Base-by-base conservation (phyloP, 768 basidiomycete species). In the Tricholoma saponaceum region DNA sequence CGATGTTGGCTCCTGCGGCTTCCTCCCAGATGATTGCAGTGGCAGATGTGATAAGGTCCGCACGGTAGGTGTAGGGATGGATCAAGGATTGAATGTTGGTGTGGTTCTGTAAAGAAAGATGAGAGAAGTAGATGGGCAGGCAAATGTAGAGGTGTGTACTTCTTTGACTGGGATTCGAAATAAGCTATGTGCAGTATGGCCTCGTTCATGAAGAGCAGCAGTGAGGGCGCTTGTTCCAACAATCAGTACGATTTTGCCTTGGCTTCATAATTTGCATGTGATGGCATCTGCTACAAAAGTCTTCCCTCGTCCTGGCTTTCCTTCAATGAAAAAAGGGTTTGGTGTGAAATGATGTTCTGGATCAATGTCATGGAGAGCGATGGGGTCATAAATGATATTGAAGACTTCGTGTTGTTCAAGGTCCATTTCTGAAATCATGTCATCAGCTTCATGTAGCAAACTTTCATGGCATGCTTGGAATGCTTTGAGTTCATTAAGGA, bases 221-320 rank as follows among this genome's bases (percentile, higher is more conserved):
- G 59, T 56, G n/a, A 60, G 44, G 6, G 59, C 59, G 25, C 35
- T 51, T 5, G 59, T 56, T 13, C 44, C 58, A 51, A 57, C 51
- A 28, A 33, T 52, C 10, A 60, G 49, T 16, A 56, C 35, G 8
- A 57, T 60, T 25, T 26, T 33, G 2, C 25, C 23, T 28, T 30
- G n/a, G 23, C 55, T 44, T 26, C 59, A 41, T 26, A 60, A 22
- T n/a, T 7, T 37, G 16, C n/a, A 18, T 46, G 13, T 22, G 35
- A 37, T 25, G 12, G 22, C n/a, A 14, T 49, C 47, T 8, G 16
- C 22, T 5, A 49, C 28, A 30, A 7, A 49, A 4, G 47, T 49
- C n/a, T 49, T 25, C 3, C 47, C 47, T 25, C 22, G 4, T 13
- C 47, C 47, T 14, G 47, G 47, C 16, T 14, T 4, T 23, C 47